Percentiles rank a stretch among this genome's conserved stretches.
Evolutionary conservation across 2,329 filamentous ascomycete genomes (phyloP).

Genomic region (Fusarium hainanense): DNA sequence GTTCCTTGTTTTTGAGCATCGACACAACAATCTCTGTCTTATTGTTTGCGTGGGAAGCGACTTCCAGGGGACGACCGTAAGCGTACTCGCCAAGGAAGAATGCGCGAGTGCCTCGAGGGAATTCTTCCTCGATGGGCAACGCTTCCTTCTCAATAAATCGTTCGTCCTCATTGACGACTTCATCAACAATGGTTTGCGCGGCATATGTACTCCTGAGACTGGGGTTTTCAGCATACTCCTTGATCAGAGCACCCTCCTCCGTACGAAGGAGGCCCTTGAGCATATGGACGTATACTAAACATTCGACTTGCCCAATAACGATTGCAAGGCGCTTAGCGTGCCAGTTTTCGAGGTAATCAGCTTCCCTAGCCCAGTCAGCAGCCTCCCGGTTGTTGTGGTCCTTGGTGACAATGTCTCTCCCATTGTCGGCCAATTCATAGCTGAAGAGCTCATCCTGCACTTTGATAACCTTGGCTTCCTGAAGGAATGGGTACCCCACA

Average conservation of each 20-base stretch:
- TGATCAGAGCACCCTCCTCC: conserved; percentile 88
- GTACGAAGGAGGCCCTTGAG: conserved; percentile 91
- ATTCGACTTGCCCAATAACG: conserved; percentile 86
- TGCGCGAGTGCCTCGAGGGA: conserved; percentile 81
- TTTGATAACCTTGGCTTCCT: conserved; percentile 89
- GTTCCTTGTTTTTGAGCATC: conserved; percentile 76
- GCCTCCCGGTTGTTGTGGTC: conserved; percentile 83
- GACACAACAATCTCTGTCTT: conserved; percentile 85
- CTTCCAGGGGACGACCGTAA: conserved; percentile 89
- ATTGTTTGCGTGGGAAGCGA: conserved; percentile 77
- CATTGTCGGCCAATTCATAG: conserved; percentile 77
- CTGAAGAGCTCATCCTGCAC: conserved; percentile 95
- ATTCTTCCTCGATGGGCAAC: conserved; percentile 91
- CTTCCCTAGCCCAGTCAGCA: conserved; percentile 84
- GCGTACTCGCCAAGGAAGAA: conserved; percentile 96
- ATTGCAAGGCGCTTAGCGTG: conserved; percentile 94
- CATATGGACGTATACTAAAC: conserved; percentile 91
- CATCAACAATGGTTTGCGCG: conserved; percentile 89
- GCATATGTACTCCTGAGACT: conserved; percentile 91
- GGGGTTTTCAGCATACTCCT: conserved; percentile 88
- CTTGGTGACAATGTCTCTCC: conserved; percentile 71
- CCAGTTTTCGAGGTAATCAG: conserved; percentile 82
- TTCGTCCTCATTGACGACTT: conserved; percentile 89
- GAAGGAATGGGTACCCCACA: conserved; percentile 93
- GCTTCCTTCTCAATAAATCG: conserved; percentile 92